Conservation (phyloP, 345 rosid species). For the Syzygium aqueum region DNA sequence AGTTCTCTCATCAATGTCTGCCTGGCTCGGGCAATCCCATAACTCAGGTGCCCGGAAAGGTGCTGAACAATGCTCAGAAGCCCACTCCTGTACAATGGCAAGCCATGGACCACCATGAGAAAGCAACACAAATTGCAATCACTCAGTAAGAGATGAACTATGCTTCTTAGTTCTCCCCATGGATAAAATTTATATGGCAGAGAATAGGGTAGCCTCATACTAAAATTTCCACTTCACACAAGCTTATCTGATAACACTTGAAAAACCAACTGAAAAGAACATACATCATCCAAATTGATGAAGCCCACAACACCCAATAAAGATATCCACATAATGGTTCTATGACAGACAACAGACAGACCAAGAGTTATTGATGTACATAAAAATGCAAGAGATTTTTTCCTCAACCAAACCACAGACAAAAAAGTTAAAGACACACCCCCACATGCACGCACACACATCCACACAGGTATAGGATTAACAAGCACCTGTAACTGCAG, state of each 20-base stretch:
- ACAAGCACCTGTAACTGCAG: conserved; percentile 75
- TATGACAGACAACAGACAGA: neutral
- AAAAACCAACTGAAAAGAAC: neutral
- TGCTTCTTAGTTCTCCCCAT: neutral
- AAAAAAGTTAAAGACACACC: neutral
- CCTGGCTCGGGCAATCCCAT: conserved; percentile 98
- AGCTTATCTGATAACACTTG: neutral
- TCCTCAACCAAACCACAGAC: neutral
- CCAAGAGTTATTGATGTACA: neutral
- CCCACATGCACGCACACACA: neutral
- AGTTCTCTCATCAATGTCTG: conserved; percentile 91
- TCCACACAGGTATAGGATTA: neutral
- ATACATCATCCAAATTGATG: neutral
- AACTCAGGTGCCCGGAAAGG: conserved; percentile 98
- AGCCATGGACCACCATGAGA: neutral
- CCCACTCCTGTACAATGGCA: conserved; percentile 66
- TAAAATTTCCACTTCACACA: neutral
- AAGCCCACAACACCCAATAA: neutral
- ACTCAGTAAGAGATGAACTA: neutral
- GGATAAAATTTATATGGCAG: neutral
- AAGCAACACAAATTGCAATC: neutral
- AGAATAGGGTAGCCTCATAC: neutral
- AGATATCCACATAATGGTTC: neutral
- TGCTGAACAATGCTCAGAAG: conserved; percentile 94
- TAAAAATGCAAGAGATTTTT: neutral